Evolutionary conservation across 2,329 filamentous ascomycete species (phyloP), one percentile per base, ranked within the genome.

Genomic region (Cladophialophora psammophila): DNA sequence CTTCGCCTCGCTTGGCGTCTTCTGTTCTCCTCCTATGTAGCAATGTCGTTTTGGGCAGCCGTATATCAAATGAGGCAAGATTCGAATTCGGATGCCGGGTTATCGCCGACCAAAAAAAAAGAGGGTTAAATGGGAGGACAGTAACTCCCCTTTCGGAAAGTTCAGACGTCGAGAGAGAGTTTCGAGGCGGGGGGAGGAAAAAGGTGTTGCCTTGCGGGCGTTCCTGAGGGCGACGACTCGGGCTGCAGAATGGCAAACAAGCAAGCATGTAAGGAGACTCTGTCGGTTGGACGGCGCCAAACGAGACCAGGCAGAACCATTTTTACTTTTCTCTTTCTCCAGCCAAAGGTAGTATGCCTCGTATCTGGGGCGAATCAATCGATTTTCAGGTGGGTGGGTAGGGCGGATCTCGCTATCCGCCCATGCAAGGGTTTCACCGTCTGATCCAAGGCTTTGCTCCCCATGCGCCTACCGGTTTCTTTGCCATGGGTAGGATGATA

Each of bases 251-350:
- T n/a, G 15, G 40, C 15, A 26, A 26, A 3, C 26, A 26, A 26
- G 26, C 26, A 26, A 26, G 26, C n/a, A 9, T 4, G 15, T n/a
- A 15, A 45, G 15, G 40, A 48, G 42, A 18, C 18, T 48, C 42
- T 26, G 42, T 8, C 10, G n/a, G 26, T 26, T 26, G 26, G 26
- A 3, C 42, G 42, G 42, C 13, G 57, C 20, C 26, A 31, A 40
- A 13, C 31, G 36, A 56, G 31, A 34, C 57, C 57, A 60, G 57
- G 57, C 57, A 60, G 18, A 34, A 50, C 26, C 40, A 20, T 45
- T 56, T 56, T 12, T 26, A 12, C 26, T 12, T 50, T 31, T 6
- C 45, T 10, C 20, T 20, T 9, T 31, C 3, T 40, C n/a, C 45
- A 6, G n/a, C 10, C 45, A 1, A 50, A 13, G 15, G 12, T 26